A percentile compares a stretch with the other conserved stretches of the same genome.
These are phyloP conservation scores for Penicillium sp. DNA, from an alignment of 2,329 filamentous ascomycete species.

Conservation along the genomic window DNA sequence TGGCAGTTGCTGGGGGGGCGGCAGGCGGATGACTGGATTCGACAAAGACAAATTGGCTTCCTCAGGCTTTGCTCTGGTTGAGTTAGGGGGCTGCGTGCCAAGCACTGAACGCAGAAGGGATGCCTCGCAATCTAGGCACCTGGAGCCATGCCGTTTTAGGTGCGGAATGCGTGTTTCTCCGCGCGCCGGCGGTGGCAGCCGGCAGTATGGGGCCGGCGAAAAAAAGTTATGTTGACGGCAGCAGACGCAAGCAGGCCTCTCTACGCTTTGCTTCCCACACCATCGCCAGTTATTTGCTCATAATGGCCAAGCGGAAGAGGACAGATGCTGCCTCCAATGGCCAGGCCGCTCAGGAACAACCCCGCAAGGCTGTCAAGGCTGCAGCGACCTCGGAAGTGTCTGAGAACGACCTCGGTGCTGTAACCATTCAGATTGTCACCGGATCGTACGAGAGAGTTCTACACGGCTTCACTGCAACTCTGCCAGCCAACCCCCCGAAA, in stretches of 20 bases:
- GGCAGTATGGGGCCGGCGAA: slow-evolving; percentile 4
- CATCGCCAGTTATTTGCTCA: background rate
- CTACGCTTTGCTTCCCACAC: background rate
- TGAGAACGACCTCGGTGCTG: slow-evolving; percentile 26
- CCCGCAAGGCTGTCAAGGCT: slow-evolving; percentile 34
- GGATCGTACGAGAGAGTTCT: slow-evolving; percentile 93
- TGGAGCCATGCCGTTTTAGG: background rate
- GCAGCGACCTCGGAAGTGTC: slow-evolving; percentile 20
- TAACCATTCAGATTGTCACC: slow-evolving; percentile 81
- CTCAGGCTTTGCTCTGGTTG: background rate
- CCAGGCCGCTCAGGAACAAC: slow-evolving; percentile 18
- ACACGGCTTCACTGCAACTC: slow-evolving; percentile 79
- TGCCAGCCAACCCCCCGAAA: slow-evolving; percentile 35
- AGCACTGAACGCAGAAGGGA: background rate
- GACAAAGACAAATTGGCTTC: slow-evolving; percentile 20
- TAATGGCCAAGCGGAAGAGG: slow-evolving; percentile 47
- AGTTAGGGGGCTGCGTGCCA: background rate
- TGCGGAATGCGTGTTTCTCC: slow-evolving; percentile 3
- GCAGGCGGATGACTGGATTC: slow-evolving; percentile 18
- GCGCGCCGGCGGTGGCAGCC: slow-evolving; percentile 9
- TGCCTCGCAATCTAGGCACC: slow-evolving; percentile 4
- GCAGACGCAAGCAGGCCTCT: background rate
- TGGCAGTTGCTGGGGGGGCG: slow-evolving; percentile 25
- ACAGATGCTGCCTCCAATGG: slow-evolving; percentile 28
- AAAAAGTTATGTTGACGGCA: background rate